phyloP scores from a whole-genome alignment of 1,284 basidiomycete species.

The Rhizoctonia solani region DNA sequence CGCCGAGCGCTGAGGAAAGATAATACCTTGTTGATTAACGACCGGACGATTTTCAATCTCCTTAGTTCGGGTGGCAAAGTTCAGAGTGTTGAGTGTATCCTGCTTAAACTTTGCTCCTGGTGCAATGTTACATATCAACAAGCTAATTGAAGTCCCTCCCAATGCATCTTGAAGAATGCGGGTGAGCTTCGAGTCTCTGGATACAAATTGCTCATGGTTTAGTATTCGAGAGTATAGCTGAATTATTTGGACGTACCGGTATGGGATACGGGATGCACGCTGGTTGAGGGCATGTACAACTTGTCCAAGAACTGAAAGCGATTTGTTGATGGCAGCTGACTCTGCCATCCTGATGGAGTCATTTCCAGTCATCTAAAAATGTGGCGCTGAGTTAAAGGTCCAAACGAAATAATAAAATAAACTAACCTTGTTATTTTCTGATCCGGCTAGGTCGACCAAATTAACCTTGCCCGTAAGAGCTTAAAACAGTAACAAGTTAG shows the following conservation, averaged over 20 bases:
- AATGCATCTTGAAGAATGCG: conserved; percentile 92
- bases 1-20: no score
- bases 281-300: conserved; percentile 82
- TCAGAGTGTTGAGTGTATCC: conserved; percentile 82
- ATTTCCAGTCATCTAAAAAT: conserved; percentile 70
- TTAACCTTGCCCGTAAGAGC: conserved; percentile 75
- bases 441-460: conserved; percentile 83
- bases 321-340: conserved; percentile 83
- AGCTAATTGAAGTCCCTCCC: conserved; percentile 72
- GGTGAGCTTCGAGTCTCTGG: conserved; percentile 98
- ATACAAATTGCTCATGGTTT: conserved; percentile 63
- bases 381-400: not conserved
- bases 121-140: conserved; percentile 82
- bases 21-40: conserved; percentile 67
- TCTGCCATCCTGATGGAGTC: conserved; percentile 78
- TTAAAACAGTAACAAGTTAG: conserved; percentile 40
- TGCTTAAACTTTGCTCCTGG: conserved; percentile 77
- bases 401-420: conserved; percentile 2
- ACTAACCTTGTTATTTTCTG: conserved; percentile 79
- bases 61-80: conserved; percentile 78
- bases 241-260: conserved; percentile 82
- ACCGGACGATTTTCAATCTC: conserved; percentile 78
- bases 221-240: conserved; percentile 50
- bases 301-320: conserved; percentile 76
- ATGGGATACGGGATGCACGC: conserved; percentile 75